A percentile compares a stretch with the other conserved stretches of the same genome.
These are phyloP conservation scores for Diutina mesorugosa DNA, from an alignment of 1,139 yeast genomes.

Conservation along the genomic window DNA sequence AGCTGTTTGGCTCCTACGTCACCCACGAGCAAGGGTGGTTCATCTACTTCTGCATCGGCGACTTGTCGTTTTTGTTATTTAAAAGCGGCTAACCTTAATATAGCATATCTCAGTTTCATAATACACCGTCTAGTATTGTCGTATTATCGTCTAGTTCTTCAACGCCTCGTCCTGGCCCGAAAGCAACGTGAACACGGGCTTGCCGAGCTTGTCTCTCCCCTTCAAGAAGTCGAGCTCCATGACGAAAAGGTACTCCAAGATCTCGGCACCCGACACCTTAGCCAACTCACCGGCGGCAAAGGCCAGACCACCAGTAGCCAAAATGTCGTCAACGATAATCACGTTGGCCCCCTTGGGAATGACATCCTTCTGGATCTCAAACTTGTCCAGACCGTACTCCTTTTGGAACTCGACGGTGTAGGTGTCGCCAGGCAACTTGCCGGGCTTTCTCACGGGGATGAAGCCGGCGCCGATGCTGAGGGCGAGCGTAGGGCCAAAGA, in stretches of 20 bases:
- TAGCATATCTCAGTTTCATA: neutral
- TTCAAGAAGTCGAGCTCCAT: slow-evolving; percentile 91
- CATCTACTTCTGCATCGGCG: slow-evolving; percentile 73
- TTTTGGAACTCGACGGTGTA: slow-evolving; percentile 65
- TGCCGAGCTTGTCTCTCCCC: slow-evolving; percentile 79
- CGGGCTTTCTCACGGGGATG: slow-evolving; percentile 89
- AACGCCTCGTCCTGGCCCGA: slow-evolving; percentile 48
- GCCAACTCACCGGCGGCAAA: slow-evolving; percentile 85
- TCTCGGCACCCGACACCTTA: slow-evolving; percentile 46
- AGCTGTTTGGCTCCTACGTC: slow-evolving; percentile 85
- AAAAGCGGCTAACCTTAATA: slow-evolving; percentile 33
- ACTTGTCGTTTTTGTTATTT: slow-evolving; percentile 68
- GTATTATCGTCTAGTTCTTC: neutral
- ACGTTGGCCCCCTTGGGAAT: slow-evolving; percentile 74
- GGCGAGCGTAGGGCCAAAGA: slow-evolving; percentile 93
- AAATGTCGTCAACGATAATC: slow-evolving; percentile 84
- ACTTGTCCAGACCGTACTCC: slow-evolving; percentile 85
- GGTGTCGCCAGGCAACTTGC: slow-evolving; percentile 85
- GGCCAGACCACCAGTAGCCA: slow-evolving; percentile 98
- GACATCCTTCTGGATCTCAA: slow-evolving; percentile 79
- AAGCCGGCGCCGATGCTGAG: slow-evolving; percentile 82
- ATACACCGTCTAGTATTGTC: neutral
- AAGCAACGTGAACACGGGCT: slow-evolving; percentile 78
- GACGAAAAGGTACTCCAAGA: slow-evolving; percentile 73
- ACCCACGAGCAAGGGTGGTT: slow-evolving; percentile 84